These are phyloP conservation scores for Laetiporus sulphureus DNA, from an alignment of 1,284 basidiomycete genomes.

Conservation along the genomic window DNA sequence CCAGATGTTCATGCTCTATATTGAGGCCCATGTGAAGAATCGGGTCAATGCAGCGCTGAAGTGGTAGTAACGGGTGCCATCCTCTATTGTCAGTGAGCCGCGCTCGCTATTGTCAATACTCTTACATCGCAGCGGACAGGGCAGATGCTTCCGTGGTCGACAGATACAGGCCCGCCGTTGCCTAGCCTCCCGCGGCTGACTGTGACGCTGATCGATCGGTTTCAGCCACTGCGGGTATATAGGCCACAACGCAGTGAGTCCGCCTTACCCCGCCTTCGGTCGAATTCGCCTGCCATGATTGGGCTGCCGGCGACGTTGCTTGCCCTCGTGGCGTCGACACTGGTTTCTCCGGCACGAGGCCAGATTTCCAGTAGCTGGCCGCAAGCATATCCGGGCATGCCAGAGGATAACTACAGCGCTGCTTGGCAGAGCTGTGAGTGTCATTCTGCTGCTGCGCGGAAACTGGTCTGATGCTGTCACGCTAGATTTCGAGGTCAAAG, in stretches of 20 bases:
- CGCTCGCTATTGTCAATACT: too few relatives aligned
- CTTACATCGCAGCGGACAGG: too few relatives aligned
- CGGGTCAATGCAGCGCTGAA: too few relatives aligned
- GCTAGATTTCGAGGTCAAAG: slow-evolving; percentile 22
- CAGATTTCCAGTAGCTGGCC: slow-evolving; percentile 17
- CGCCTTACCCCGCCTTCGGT: too few relatives aligned
- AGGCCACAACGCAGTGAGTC: too few relatives aligned
- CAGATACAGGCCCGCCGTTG: too few relatives aligned
- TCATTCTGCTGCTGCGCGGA: slow-evolving; percentile 4
- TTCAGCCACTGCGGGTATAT: background rate
- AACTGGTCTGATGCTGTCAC: background rate
- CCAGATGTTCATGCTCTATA: too few relatives aligned
- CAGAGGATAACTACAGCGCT: slow-evolving; percentile 44
- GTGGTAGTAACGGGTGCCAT: too few relatives aligned
- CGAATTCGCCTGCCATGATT: slow-evolving; percentile 1
- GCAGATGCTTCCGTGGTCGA: too few relatives aligned
- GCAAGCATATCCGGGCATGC: slow-evolving; percentile 43
- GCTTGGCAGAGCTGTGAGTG: slow-evolving; percentile 58
- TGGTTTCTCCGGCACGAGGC: background rate
- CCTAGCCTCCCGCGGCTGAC: too few relatives aligned
- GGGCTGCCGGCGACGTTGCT: slow-evolving; percentile 1
- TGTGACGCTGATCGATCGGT: background rate
- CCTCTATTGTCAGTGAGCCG: too few relatives aligned
- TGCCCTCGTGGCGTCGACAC: slow-evolving; percentile 3
- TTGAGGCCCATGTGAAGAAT: too few relatives aligned